Evolutionary conservation across 1,284 basidiomycete genomes (phyloP).

Genomic region (Ustilago curta): DNA sequence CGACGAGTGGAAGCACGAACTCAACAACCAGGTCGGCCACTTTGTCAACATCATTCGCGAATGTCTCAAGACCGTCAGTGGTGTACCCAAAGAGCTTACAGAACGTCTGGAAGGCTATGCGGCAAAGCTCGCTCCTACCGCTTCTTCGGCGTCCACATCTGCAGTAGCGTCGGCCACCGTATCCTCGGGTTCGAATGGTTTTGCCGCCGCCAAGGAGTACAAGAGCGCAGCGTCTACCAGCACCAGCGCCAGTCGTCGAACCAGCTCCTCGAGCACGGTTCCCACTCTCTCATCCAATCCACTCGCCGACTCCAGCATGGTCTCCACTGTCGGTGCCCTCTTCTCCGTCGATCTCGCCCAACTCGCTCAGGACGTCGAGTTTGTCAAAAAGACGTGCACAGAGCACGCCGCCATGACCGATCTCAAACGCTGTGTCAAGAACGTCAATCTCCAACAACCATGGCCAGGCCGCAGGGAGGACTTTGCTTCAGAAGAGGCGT

Average conservation of each 20-base stretch:
- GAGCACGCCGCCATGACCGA: conserved; percentile 72
- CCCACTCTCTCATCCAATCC: conserved; percentile 16
- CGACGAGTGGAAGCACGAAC: conserved; percentile 89
- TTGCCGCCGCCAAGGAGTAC: conserved; percentile 25
- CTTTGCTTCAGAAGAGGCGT: conserved; percentile 82
- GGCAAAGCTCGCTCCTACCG: conserved; percentile 74
- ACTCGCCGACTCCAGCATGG: conserved; percentile 45
- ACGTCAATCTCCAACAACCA: conserved; percentile 83
- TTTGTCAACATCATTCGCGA: conserved; percentile 89
- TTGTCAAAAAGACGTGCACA: conserved; percentile 78
- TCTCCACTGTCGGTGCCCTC: conserved; percentile 76
- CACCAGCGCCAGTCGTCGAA: conserved; percentile 36
- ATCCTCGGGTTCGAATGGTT: conserved; percentile 25
- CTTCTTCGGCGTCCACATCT: conserved; percentile 5
- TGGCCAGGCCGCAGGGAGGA: conserved; percentile 89
- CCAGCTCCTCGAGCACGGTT: conserved; percentile 45
- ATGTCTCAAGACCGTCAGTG: conserved; percentile 73
- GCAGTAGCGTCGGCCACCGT: conserved; percentile 12
- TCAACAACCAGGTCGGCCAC: conserved; percentile 87
- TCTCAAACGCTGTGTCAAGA: conserved; percentile 85
- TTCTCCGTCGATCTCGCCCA: conserved; percentile 80
- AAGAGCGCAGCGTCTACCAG: conserved; percentile 24
- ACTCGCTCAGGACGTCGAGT: conserved; percentile 81
- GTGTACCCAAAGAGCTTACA: conserved; percentile 79
- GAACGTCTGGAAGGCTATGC: conserved; percentile 84